Base-by-base conservation (phyloP, 2,329 filamentous ascomycete species). In the Sporothrix mexicana region DNA sequence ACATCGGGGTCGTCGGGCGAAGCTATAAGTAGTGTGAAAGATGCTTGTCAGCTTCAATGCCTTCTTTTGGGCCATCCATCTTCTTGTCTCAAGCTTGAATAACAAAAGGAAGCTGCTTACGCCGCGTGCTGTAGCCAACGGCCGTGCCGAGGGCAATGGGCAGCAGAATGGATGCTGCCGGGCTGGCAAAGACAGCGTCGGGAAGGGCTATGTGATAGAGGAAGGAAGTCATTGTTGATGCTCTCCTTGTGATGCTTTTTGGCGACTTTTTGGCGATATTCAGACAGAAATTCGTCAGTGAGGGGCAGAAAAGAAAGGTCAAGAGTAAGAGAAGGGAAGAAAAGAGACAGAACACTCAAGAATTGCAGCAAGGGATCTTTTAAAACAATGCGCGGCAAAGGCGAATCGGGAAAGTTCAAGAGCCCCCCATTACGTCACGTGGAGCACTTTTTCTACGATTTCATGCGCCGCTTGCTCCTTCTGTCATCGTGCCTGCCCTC, bases 191-290 rank as follows among this genome's bases (percentile, higher is more conserved):
- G 76, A 95, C 82, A 76, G 88, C 84, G 64, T 86, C 83, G 1
- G 94, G 93, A 20, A 97, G 85, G 25, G 92, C 94, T 75, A 97
- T 82, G 53, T 89, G 90, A n/a, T 92, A 90, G 74, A 96, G 89
- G 81, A 92, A 92, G 75, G 92, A 90, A 12, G 92, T 95, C 93
- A 96, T 97, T 36, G 81, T 69, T 43, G 30, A 41, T 66, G 61
- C n/a, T 66, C 25, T 66, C 41, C 20, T 4, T 8, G 43, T 45
- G 36, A 7, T n/a, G n/a, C 25, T 6, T 5, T 25, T 66, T 23
- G 20, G 36, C 12, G 61, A 36, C 25, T 6, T 5, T 25, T 66
- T 23, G 20, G 36, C 12, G 61, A 36, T 20, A n/a, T 66, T 25
- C 20, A 66, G 41, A 41, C 47, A 36, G 43, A 36, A 23, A 6